Evolutionary conservation across 2,329 filamentous ascomycete genomes (phyloP), one percentile per base, ranked within the genome.

Genomic region (Lachnellula arida): DNA sequence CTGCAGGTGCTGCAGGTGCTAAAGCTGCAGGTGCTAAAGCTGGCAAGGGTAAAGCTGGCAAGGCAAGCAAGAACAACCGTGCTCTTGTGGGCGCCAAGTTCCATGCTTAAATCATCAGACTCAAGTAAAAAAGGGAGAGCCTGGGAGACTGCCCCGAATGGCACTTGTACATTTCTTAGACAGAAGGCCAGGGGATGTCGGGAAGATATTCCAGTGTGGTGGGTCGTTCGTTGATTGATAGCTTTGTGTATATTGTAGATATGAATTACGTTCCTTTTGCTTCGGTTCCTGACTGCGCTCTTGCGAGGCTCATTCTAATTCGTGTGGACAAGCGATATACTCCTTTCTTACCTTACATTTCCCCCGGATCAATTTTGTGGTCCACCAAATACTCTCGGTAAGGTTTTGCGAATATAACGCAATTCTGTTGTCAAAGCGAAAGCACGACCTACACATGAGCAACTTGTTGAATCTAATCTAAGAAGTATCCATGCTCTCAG

Each of bases 61-160:
- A 46, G 15, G 15, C 49, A 4, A 12, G n/a, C 47, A 58, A 58
- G 53, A 12, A 14, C 32, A 44, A 11, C 23, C 49, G 39, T 46
- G 47, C 40, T 32, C 3, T 32, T 32, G 28, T 32, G 9, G 46
- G 57, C 42, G 55, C 39, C 35, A 57, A 57, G 32, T 59, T 59
- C 55, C 55, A 55, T 37, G 48, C 51, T 44, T 59, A 54, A 23
- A 47, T 43, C 15, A 17, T 40, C n/a, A n/a, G 15, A n/a, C 5
- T 40, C 37, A 9, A 40, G 2, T 7, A 40, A 40, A 5, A 14
- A 32, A 9, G 28, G 34, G 17, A 37, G 32, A 40, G 14, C 11
- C 8, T 40, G 15, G 37, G 37, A 7, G 37, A 15, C 15, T 32
- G 28, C 11, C n/a, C 37, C 37, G 17, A 9, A n/a, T 17, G 37